phyloP scores from a whole-genome alignment of 495 filamentous ascomycete species.

The Umbilicaria muhlenbergii region DNA sequence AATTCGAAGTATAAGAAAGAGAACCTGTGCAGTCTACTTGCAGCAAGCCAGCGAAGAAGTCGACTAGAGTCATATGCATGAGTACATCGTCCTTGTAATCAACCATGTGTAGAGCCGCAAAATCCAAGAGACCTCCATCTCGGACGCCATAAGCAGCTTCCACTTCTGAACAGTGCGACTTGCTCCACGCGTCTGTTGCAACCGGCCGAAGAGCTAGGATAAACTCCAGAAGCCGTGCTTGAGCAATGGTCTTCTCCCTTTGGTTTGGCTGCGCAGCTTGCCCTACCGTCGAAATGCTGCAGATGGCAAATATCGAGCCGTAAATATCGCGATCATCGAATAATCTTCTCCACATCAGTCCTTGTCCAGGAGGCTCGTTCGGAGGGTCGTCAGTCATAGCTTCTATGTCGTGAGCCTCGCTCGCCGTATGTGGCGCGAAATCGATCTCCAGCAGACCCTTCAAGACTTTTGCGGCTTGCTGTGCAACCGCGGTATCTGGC shows the following conservation, averaged over 20 bases:
- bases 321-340: conserved; percentile 56
- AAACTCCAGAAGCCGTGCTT: conserved; percentile 59
- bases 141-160: conserved; percentile 35
- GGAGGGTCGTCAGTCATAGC: conserved; percentile 19
- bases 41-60: conserved; percentile 57
- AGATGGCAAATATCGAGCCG: conserved; percentile 43
- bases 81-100: conserved; percentile 51
- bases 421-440: conserved; percentile 14
- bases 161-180: conserved; percentile 41
- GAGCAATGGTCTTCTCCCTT: conserved; percentile 57
- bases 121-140: conserved; percentile 51
- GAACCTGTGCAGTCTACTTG: conserved; percentile 28
- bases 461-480: conserved; percentile 49
- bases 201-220: conserved; percentile 49
- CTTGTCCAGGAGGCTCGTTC: conserved; percentile 39
- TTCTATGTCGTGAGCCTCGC: conserved; percentile 20
- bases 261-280: conserved; percentile 30
- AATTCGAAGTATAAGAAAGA: not conserved
- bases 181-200: conserved; percentile 45
- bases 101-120: conserved; percentile 59
- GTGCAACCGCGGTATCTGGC: conserved; percentile 54
- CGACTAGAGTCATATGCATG: conserved; percentile 64
- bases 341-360: conserved; percentile 55
- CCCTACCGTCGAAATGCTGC: conserved; percentile 29
- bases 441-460: conserved; percentile 57